Conservation (phyloP, 2,329 filamentous ascomycete genomes). For the Ilyonectria mors-panacis region DNA sequence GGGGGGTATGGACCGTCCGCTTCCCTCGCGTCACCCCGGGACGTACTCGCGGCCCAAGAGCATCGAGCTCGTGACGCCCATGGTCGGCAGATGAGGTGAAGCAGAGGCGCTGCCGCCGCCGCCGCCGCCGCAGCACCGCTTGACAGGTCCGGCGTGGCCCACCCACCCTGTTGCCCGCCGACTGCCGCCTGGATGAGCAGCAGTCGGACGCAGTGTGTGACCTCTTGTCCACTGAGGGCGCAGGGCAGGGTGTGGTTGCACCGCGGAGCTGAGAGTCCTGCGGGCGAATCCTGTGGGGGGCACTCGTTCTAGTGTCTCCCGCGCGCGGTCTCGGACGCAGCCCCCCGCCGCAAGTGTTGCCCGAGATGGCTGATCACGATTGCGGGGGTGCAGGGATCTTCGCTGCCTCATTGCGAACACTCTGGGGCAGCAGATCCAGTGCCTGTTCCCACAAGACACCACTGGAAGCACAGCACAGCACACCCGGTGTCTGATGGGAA, state of each 20-base stretch:
- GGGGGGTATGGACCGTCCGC: conserved; percentile 65
- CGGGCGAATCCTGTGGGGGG: conserved; percentile 23
- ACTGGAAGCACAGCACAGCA: conserved; percentile 39
- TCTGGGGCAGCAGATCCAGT: conserved; percentile 21
- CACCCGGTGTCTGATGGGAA: conserved; percentile 33
- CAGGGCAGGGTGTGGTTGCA: conserved; percentile 23
- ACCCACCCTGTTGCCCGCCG: not conserved
- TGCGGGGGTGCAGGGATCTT: conserved; percentile 46
- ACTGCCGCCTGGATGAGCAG: conserved; percentile 12
- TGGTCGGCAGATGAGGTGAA: conserved; percentile 63
- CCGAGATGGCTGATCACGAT: conserved; percentile 43
- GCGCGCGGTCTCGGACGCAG: conserved; percentile 32
- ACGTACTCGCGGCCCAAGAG: conserved; percentile 72
- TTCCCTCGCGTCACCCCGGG: conserved; percentile 69
- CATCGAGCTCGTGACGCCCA: conserved; percentile 75
- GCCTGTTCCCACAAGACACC: conserved; percentile 21
- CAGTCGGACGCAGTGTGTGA: conserved; percentile 14
- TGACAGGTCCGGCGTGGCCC: conserved; percentile 12
- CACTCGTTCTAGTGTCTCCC: conserved; percentile 24
- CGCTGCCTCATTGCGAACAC: conserved; percentile 20
- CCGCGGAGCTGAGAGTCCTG: conserved; percentile 20
- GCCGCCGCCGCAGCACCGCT: conserved; percentile 3
- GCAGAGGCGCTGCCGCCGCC: not conserved
- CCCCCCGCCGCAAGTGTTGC: conserved; percentile 37
- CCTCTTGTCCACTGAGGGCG: conserved; percentile 7